Evolutionary conservation across 2,329 filamentous ascomycete genomes (phyloP), one percentile per base, ranked within the genome.

Genomic region (Teratosphaeria destructans): DNA sequence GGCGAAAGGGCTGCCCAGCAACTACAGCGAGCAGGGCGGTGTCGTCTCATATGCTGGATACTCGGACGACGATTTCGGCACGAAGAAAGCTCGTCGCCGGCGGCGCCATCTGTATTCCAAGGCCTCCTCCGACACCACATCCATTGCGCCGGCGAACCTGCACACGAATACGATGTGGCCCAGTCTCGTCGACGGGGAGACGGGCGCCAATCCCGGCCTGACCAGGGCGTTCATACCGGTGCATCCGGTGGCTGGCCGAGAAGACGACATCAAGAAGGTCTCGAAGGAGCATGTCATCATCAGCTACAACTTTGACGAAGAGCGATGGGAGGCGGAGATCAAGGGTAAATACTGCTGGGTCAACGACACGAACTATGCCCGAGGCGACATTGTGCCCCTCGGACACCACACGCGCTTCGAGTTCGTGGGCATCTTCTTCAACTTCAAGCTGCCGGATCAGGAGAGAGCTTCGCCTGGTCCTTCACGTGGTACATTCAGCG

Each of bases 231-330:
- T 89, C 60, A 80, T 91, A 55, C 83, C 84, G 37, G 89, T 92
- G 53, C 88, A 91, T 71, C 88, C 88, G 3, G 27, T 47, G 27
- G 37, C 26, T 37, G 84, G 84, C 0, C 81, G 84, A 61, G 81
- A 83, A 2, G 78, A 73, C 61, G 83, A 82, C 63, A 89, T 88
- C 56, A 88, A 87, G 68, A 82, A 82, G 56, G 91, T 92, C 58
- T 92, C 88, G 3, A 79, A 88, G 62, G 78, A 87, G 65, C 89
- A 93, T 71, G 77, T 89, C 55, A 86, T 85, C 67, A 89, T 93
- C 65, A 77, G 82, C 54, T 92, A 86, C 74, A 87, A 88, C 67
- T 78, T 82, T 62, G 76, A 83, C 12, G 78, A 78, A 49, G 78
- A 82, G 23, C 76, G 82, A 6, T 92, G 89, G 67, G 83, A 89